A percentile compares a stretch with the other conserved stretches of the same genome.
Conservation (phyloP, 129 eudicot genomes). For the Chrysanthemum lavandulifolium region DNA sequence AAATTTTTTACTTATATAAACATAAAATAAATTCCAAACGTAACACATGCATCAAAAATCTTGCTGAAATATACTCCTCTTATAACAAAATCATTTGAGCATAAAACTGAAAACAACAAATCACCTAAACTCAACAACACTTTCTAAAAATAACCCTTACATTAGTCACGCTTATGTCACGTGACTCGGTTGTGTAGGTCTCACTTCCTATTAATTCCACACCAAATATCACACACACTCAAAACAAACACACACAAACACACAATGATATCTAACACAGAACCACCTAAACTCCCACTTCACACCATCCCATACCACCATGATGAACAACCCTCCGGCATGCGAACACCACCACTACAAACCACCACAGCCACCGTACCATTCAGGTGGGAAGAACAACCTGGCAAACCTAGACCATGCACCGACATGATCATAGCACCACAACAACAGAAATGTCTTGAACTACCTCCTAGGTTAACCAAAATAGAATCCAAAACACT, state of each 20-base stretch:
- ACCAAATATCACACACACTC: neutral
- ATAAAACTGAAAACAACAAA: no score
- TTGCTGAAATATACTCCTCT: neutral
- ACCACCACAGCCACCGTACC: slow-evolving; percentile 84
- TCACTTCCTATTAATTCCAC: neutral
- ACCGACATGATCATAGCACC: slow-evolving; percentile 37
- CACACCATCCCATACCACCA: slow-evolving; percentile 31
- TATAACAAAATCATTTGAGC: neutral
- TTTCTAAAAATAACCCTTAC: neutral
- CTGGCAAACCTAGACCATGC: slow-evolving; percentile 82
- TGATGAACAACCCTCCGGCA: slow-evolving; percentile 42
- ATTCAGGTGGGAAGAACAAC: slow-evolving; percentile 86
- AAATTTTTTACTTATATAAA: no score
- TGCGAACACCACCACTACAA: slow-evolving; percentile 62
- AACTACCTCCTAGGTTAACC: slow-evolving; percentile 63
- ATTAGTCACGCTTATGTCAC: neutral
- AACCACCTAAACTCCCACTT: slow-evolving; percentile 39
- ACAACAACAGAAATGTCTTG: slow-evolving; percentile 32
- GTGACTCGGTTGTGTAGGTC: neutral
- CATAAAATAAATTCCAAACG: no score
- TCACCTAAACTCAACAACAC: neutral
- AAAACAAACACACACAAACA: neutral
- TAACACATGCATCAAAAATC: no score
- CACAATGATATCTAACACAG: slow-evolving; percentile 38
- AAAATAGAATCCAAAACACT: slow-evolving; percentile 40